Base-by-base conservation (phyloP, 2,329 filamentous ascomycete genomes). In the Colletotrichum simmondsii region DNA sequence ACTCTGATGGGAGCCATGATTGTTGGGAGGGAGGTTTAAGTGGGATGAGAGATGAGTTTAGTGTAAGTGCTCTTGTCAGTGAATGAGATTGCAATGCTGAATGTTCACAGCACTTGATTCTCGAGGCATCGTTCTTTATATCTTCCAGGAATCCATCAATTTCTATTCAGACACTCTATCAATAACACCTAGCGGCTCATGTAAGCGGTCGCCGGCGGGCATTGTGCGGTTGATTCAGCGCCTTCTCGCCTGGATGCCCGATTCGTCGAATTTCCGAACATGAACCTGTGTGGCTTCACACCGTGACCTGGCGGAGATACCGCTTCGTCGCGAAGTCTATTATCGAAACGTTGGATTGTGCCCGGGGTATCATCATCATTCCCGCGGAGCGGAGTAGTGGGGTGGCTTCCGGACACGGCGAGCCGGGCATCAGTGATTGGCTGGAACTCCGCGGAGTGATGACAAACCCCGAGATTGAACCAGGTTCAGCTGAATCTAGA, bases 1-100 rank as follows among this genome's bases (percentile, higher is more conserved):
- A 88, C 80, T 65, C 88, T 86, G 71, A 91, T 89, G 11, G 85
- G 76, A 10, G 78, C 65, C 79, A 81, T 81, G 16, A 3, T 74
- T 37, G 4, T 37, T 37, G n/a, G 6, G 5, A 11, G 19, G 42
- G 8, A 19, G 19, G 19, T 49, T 49, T 22, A 8, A 8, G 42
- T 42, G 14, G 16, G 19, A 19, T 19, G 37, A 19, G 22, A 49
- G 42, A 49, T 49, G 42, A 49, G 19, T 49, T 10, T n/a, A 10
- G 19, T 22, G 19, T 49, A 49, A 49, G 42, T 22, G 8, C 10
- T 49, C 19, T 49, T 6, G 22, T 22, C 19, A 49, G 42, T 10
- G 7, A 22, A 22, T 11, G 42, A 49, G 42, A 22, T 49, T 22
- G 42, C 42, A 22, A 49, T 49, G 42, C 8, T 49, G 42, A 10